Evolutionary conservation across 495 filamentous ascomycete genomes (phyloP).

Genomic region (Penicillium verhagenii): DNA sequence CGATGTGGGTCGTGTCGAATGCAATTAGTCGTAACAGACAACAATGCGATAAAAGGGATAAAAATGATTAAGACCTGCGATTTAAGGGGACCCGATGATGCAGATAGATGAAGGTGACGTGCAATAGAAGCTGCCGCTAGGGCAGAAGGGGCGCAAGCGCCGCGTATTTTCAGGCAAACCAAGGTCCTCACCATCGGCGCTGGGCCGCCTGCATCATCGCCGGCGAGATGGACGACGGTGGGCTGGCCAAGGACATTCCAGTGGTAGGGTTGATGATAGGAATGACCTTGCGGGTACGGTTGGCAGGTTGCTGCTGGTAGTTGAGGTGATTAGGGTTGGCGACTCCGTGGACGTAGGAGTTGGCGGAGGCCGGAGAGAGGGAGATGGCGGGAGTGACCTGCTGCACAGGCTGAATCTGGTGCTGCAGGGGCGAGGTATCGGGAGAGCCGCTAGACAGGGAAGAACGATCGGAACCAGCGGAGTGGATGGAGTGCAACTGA

Average conservation of each 20-base stretch:
- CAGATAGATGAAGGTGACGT: constrained; percentile 38
- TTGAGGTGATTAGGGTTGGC: constrained; percentile 61
- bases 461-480: constrained; percentile 86
- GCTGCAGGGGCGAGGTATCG: constrained; percentile 82
- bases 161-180: constrained; percentile 29
- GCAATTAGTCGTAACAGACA: constrained; percentile 29
- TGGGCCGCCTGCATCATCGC: constrained; percentile 74
- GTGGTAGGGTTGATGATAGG: constrained; percentile 97
- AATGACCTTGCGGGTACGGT: constrained; percentile 90
- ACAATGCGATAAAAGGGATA: constrained; percentile 28
- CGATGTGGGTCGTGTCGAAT: constrained; percentile 36
- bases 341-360: constrained; percentile 63
- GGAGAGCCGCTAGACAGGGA: constrained; percentile 93
- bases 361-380: constrained; percentile 66
- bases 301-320: constrained; percentile 82
- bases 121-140: constrained; percentile 34
- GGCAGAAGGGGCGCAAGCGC: constrained; percentile 27
- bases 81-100: constrained; percentile 43
- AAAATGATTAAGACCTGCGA: constrained; percentile 40
- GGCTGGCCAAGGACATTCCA: constrained; percentile 83
- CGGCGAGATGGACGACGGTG: constrained; percentile 86
- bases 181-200: constrained; percentile 57
- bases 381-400: constrained; percentile 77
- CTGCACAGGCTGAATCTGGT: constrained; percentile 71
- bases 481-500: constrained; percentile 85